Evolutionary conservation across 2,329 filamentous ascomycete species (phyloP).

Genomic region (Fusarium illudens): DNA sequence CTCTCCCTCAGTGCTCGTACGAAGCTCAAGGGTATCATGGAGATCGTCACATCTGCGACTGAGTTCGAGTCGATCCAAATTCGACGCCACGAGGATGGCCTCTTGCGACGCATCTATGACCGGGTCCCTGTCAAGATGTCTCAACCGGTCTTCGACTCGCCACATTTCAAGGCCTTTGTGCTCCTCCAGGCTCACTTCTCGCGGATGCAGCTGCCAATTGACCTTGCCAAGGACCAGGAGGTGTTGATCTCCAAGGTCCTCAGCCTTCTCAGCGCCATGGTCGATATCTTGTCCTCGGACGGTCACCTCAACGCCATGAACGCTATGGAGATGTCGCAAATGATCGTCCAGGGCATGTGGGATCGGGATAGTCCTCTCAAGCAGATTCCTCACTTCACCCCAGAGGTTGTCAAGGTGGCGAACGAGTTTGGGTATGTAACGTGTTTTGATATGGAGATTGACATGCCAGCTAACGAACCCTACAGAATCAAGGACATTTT

Average conservation of each 20-base stretch:
- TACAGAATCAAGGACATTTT: conserved; percentile 88
- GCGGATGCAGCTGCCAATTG: conserved; percentile 93
- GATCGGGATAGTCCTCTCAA: conserved; percentile 96
- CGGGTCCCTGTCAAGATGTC: conserved; percentile 95
- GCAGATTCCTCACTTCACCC: conserved; percentile 94
- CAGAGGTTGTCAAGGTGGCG: conserved; percentile 82
- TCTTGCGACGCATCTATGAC: conserved; percentile 92
- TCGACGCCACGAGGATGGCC: conserved; percentile 86
- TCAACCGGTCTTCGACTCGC: conserved; percentile 85
- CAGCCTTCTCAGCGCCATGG: conserved; percentile 87
- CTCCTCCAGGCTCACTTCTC: conserved; percentile 97
- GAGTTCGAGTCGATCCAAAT: conserved; percentile 97
- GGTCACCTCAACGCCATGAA: conserved; percentile 97
- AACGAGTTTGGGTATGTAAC: conserved; percentile 74
- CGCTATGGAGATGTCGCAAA: conserved; percentile 99
- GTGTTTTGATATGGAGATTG: not conserved
- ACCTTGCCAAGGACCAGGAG: conserved; percentile 96
- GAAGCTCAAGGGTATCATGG: conserved; percentile 95
- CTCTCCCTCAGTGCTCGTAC: conserved; percentile 87
- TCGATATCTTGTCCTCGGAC: conserved; percentile 94
- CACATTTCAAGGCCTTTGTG: conserved; percentile 98
- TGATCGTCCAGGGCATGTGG: conserved; percentile 99
- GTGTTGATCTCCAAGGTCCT: conserved; percentile 84
- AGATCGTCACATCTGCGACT: conserved; percentile 95
- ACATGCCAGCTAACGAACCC: conserved; percentile 43